Base-by-base conservation (phyloP, 306 rosid species). In the Heteromeles arbutifolia region DNA sequence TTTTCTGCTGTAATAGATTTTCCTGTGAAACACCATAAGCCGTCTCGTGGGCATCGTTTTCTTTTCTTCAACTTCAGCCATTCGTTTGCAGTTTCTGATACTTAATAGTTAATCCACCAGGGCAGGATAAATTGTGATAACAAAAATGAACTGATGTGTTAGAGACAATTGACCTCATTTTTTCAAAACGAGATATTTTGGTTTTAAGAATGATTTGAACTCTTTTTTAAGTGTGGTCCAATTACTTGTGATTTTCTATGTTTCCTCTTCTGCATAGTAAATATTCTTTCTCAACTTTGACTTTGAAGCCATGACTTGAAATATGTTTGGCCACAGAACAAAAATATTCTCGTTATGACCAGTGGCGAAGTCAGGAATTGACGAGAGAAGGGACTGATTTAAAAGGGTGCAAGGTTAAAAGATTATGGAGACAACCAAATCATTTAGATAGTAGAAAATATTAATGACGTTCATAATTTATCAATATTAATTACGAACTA, bases 221-320 rank as follows among this genome's bases (percentile, higher is more conserved):
- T 11, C 21, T 61, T 41, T 17, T 39, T 22, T 58, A 10, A 59
- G 28, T 57, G 76, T 39, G 39, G 43, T 73, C 68, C 57, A 78
- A 68, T 69, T 63, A 71, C 39, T 59, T 41, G 72, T 41, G 72
- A 68, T 59, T 50, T 48, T 45, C 66, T 65, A 58, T 58, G 56
- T 74, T 74, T 84, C 80, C 84, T 74, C 77, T 44, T 80, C 63
- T 80, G 65, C 32, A 53, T 63, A 3, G 24, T 28, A 74, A 59
- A 59, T 52, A 74, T 77, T 53, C 28, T 54, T 70, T 75, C 76
- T 66, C 66, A 72, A 62, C 64, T 76, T 86, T 80, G 86, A 84
- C 87, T 77, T 39, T 73, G 43, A 84, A 77, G 67, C 19, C 75
- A 84, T 78, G 77, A 74, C 65, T 69, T 2, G 29, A n/a, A 56